These are phyloP conservation scores for Pseudogymnoascus sp. DNA, from an alignment of 2,329 filamentous ascomycete genomes.

Conservation along the genomic window DNA sequence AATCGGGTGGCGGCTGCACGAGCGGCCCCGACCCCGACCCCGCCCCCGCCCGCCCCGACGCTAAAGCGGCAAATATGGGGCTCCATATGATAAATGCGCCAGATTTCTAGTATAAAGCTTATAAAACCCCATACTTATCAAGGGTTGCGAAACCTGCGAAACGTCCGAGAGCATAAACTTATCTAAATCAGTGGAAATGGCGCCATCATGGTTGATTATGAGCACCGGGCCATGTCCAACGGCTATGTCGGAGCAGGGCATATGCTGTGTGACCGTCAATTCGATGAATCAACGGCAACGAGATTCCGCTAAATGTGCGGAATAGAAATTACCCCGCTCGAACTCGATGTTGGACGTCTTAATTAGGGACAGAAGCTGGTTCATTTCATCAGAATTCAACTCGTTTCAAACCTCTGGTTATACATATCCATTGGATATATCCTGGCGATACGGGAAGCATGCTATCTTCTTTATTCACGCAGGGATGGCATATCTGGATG, in stretches of 20 bases:
- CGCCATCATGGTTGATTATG: background rate
- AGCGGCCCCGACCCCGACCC: constrained; percentile 3
- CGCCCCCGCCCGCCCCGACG: background rate
- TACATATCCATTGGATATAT: background rate
- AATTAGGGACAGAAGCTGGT: background rate
- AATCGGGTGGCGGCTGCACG: background rate
- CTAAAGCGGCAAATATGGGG: background rate
- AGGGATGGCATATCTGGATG: background rate
- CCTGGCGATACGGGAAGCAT: background rate
- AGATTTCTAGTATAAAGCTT: background rate
- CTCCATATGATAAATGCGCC: background rate
- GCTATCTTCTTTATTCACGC: background rate
- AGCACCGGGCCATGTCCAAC: background rate
- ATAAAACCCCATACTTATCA: background rate
- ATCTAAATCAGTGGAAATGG: background rate
- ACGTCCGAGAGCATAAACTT: background rate
- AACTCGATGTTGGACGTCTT: background rate
- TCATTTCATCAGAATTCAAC: background rate
- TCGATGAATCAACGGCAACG: background rate
- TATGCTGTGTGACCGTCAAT: background rate
- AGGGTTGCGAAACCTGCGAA: constrained; percentile 3
- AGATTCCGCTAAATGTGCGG: background rate
- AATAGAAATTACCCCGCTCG: background rate
- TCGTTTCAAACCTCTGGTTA: background rate
- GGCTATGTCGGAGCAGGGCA: background rate